Evolutionary conservation across 2,329 filamentous ascomycete genomes (phyloP), one percentile per base, ranked within the genome.

Genomic region (Periconia sp.): DNA sequence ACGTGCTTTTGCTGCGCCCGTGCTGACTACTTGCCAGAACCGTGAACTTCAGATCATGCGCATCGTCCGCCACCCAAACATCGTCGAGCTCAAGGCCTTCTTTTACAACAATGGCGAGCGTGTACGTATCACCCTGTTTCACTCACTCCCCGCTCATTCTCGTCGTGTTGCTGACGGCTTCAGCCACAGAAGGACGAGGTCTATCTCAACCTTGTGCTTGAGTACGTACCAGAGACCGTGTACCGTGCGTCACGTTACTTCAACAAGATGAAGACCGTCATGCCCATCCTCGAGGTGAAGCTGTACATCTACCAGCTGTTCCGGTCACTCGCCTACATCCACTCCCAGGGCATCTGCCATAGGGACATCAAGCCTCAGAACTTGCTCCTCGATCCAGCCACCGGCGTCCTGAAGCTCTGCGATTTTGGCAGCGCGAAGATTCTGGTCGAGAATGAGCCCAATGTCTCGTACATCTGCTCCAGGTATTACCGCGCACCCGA

Each of bases 271-370:
- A 99, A 97, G 85, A 95, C 92, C 5, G 96, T 92, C 39, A 99
- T 99, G 94, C 94, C 94, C 12, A 96, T 92, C 62, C 84, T 99
- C 61, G 94, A 99, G 74, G 91, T 97, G 70, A 99, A 99, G 80
- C 87, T 99, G 52, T 99, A 97, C 80, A 99, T 92, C 70, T 99
- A 99, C 77, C 94, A 99, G 79, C 87, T 99, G 41, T 99, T 99
- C 84, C 87, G 94, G 61, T 95, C 94, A 24, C 82, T 99, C 60
- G 94, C 94, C 66, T 99, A 99, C 76, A 99, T 99, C 61, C 94
- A 99, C 76, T 97, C 94, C 8, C 92, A 96, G 77, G 94, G 94
- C 65, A 99, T 99, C 74, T 99, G 94, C 76, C 94, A 99, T 72
- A 84, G 94, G 72, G 94, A 99, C 69, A 99, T 99, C 79, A 99